These are phyloP conservation scores for Tausonia pullulans DNA, from an alignment of 1,284 basidiomycete genomes.

Conservation along the genomic window DNA sequence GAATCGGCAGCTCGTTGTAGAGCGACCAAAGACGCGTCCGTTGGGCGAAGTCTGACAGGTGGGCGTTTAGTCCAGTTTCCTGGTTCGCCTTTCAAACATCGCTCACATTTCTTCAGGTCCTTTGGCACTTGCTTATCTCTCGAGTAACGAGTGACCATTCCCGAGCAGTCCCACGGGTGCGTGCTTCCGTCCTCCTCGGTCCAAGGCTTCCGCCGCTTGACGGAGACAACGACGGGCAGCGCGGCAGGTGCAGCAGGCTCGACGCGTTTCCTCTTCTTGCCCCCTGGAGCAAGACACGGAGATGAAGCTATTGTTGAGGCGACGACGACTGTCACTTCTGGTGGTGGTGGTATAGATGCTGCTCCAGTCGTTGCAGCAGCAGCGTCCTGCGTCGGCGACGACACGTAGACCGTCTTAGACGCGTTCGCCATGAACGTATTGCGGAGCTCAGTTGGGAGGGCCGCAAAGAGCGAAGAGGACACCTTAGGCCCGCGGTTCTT, in stretches of 20 bases:
- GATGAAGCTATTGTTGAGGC: background rate
- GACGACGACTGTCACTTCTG: background rate
- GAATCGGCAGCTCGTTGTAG: slow-evolving; percentile 49
- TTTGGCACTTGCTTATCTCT: slow-evolving; percentile 54
- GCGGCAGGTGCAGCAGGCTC: background rate
- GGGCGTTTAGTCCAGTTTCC: background rate
- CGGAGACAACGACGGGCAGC: background rate
- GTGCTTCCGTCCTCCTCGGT: slow-evolving; percentile 2
- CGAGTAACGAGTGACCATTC: slow-evolving; percentile 58
- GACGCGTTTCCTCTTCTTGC: too few relatives aligned
- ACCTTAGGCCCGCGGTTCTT: background rate
- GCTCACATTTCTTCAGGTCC: slow-evolving; percentile 69
- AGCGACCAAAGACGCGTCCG: slow-evolving; percentile 66
- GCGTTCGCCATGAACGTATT: slow-evolving; percentile 3
- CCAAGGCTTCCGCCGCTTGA: slow-evolving; percentile 13
- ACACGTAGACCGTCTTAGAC: background rate
- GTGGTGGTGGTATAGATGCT: background rate
- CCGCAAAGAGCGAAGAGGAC: slow-evolving; percentile 4
- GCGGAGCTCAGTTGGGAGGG: slow-evolving; percentile 9
- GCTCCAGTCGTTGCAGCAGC: background rate
- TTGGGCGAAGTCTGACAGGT: slow-evolving; percentile 66
- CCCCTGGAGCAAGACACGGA: background rate
- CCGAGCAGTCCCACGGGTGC: slow-evolving; percentile 48
- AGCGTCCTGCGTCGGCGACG: background rate
- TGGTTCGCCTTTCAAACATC: background rate